A percentile compares a stretch with the other conserved stretches of the same genome.
Evolutionary conservation across 192 early-diverging fungal species (phyloP).

Genomic region (Podila epicladia): DNA sequence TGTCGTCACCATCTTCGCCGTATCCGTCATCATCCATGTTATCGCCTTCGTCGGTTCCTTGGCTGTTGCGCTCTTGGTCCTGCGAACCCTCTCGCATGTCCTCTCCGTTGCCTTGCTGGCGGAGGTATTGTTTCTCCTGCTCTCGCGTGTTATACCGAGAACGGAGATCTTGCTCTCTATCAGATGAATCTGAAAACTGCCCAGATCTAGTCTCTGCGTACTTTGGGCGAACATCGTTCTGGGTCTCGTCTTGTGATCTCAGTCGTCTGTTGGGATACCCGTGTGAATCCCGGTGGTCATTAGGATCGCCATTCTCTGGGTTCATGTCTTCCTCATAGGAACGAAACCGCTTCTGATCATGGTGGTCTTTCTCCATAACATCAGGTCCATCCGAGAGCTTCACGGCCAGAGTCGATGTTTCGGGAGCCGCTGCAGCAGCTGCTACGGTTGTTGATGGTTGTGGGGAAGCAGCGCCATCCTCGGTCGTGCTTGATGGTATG

Average conservation of each 20-base stretch:
- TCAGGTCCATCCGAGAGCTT: constrained; percentile 35
- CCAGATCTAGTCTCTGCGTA: too few species aligned
- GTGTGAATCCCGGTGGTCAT: background rate
- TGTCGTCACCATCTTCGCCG: constrained; percentile 34
- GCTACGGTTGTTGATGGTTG: constrained; percentile 22
- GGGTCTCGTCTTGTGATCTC: background rate
- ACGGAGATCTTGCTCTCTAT: background rate
- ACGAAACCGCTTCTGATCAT: background rate
- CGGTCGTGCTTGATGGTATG: background rate
- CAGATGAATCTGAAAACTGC: background rate
- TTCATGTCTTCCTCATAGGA: background rate
- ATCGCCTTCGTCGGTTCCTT: constrained; percentile 25
- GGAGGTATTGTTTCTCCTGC: constrained; percentile 4
- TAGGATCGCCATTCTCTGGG: constrained; percentile 2
- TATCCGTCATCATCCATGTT: constrained; percentile 35
- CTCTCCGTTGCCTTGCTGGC: background rate
- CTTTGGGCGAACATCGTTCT: background rate
- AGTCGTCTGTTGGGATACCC: constrained; percentile 1
- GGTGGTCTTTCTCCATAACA: constrained; percentile 2
- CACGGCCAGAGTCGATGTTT: constrained; percentile 39
- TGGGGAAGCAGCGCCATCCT: background rate
- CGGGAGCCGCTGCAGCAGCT: constrained; percentile 40
- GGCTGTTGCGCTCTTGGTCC: constrained; percentile 18
- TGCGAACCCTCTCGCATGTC: background rate
- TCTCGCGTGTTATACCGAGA: background rate